These are phyloP conservation scores for Paradendryphiella salina DNA, from an alignment of 2,329 filamentous ascomycete species.

Conservation along the genomic window DNA sequence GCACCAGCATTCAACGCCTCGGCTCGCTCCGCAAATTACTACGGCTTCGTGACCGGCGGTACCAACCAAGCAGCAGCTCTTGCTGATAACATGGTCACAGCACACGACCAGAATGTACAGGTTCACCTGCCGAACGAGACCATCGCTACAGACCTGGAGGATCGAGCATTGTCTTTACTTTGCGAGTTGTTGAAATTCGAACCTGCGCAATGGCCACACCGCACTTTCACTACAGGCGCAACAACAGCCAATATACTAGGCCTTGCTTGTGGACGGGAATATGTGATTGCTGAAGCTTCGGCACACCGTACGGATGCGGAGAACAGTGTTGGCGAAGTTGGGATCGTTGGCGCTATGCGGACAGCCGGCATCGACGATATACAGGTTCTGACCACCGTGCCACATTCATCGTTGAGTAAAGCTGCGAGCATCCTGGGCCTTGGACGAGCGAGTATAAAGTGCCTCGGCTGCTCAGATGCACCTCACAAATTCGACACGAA, in stretches of 20 bases:
- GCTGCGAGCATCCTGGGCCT: conserved; percentile 81
- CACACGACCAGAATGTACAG: conserved; percentile 79
- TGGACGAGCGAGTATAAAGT: conserved; percentile 68
- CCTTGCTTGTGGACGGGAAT: conserved; percentile 72
- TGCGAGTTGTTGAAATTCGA: conserved; percentile 67
- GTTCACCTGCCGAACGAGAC: conserved; percentile 80
- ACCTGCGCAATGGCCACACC: conserved; percentile 65
- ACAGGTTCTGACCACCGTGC: conserved; percentile 77
- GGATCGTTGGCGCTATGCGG: conserved; percentile 68
- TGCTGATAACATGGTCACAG: conserved; percentile 81
- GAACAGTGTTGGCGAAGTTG: conserved; percentile 65
- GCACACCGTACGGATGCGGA: conserved; percentile 36
- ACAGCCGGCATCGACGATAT: conserved; percentile 67
- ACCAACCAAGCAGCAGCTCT: conserved; percentile 76
- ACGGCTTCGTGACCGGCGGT: conserved; percentile 87
- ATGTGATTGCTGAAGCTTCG: conserved; percentile 56
- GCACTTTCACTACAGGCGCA: conserved; percentile 76
- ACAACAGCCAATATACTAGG: conserved; percentile 69
- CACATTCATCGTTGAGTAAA: conserved; percentile 83
- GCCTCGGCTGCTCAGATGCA: conserved; percentile 58
- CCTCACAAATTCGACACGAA: conserved; percentile 73
- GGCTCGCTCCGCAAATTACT: conserved; percentile 61
- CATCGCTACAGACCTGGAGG: conserved; percentile 75
- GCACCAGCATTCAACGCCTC: conserved; percentile 66
- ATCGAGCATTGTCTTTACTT: conserved; percentile 70